These are phyloP conservation scores for Strobilomyces echinocephalus DNA, from an alignment of 768 basidiomycete species.

Conservation along the genomic window DNA sequence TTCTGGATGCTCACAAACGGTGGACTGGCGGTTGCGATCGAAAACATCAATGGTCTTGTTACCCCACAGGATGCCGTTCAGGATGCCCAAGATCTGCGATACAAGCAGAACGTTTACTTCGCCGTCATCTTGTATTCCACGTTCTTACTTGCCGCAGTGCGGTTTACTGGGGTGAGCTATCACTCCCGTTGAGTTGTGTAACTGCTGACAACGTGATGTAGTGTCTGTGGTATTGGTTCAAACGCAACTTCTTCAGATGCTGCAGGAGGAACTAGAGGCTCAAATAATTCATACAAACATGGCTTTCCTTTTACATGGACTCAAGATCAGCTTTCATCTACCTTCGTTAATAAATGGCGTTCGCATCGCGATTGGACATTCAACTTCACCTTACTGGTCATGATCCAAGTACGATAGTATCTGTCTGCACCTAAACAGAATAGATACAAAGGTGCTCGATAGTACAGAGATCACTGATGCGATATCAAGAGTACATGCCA, in stretches of 20 bases:
- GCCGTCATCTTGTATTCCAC: slow-evolving; percentile 76
- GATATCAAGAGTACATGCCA: slow-evolving; percentile 55
- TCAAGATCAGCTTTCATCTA: slow-evolving; percentile 27
- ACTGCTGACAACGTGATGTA: slow-evolving; percentile 26
- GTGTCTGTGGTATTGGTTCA: slow-evolving; percentile 83
- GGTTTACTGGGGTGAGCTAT: slow-evolving; percentile 68
- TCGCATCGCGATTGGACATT: slow-evolving; percentile 21
- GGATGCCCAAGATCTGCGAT: slow-evolving; percentile 40
- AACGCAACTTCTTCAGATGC: slow-evolving; percentile 75
- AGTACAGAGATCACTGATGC: slow-evolving; percentile 3
- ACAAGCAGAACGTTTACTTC: slow-evolving; percentile 65
- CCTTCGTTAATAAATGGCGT: slow-evolving; percentile 26
- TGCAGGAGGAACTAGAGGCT: slow-evolving; percentile 63
- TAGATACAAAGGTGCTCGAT: slow-evolving; percentile 25
- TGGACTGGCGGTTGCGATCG: slow-evolving; percentile 64
- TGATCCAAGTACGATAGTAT: slow-evolving; percentile 10
- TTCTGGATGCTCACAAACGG: slow-evolving; percentile 79
- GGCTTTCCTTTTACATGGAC: slow-evolving; percentile 22
- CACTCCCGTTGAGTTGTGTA: background rate
- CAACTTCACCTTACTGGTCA: slow-evolving; percentile 19
- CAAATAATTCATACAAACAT: slow-evolving; percentile 9
- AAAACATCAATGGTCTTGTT: slow-evolving; percentile 65
- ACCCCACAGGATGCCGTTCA: slow-evolving; percentile 32
- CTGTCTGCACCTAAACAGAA: slow-evolving; percentile 21
- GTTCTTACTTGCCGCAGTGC: slow-evolving; percentile 63